phyloP scores from a whole-genome alignment of 1,284 basidiomycete species.

The Trichosporon coremiiforme region DNA sequence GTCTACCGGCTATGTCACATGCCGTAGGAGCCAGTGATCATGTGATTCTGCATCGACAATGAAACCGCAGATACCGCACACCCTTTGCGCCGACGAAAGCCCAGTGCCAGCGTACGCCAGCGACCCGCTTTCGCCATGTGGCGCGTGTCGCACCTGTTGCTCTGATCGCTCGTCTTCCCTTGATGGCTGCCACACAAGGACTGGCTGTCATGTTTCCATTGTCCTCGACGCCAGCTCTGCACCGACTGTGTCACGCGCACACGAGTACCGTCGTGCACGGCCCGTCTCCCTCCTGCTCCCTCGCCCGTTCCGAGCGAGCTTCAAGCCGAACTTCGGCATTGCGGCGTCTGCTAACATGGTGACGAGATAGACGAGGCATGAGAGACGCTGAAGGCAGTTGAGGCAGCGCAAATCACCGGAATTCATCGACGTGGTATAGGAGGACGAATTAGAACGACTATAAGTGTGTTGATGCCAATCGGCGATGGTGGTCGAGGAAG shows the following conservation, averaged over 20 bases:
- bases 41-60: background rate
- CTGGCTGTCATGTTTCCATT: background rate
- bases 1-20: background rate
- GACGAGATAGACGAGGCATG: too few species aligned
- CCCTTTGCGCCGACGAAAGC: background rate
- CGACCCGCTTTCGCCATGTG: background rate
- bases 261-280: background rate
- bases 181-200: background rate
- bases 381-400: too few species aligned
- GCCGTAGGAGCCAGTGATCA: background rate
- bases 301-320: background rate
- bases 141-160: background rate
- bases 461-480: background rate
- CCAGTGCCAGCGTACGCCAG: background rate
- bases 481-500: background rate
- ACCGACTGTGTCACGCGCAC: background rate
- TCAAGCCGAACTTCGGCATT: too few species aligned
- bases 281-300: too few species aligned
- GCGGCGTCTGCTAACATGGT: too few species aligned
- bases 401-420: background rate
- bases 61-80: background rate
- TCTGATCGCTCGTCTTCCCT: background rate
- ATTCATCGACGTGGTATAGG: conserved; percentile 7
- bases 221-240: background rate
- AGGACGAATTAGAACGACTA: conserved; percentile 6